Base-by-base conservation (phyloP, 2,329 filamentous ascomycete species). In the Botrytis cinerea region DNA sequence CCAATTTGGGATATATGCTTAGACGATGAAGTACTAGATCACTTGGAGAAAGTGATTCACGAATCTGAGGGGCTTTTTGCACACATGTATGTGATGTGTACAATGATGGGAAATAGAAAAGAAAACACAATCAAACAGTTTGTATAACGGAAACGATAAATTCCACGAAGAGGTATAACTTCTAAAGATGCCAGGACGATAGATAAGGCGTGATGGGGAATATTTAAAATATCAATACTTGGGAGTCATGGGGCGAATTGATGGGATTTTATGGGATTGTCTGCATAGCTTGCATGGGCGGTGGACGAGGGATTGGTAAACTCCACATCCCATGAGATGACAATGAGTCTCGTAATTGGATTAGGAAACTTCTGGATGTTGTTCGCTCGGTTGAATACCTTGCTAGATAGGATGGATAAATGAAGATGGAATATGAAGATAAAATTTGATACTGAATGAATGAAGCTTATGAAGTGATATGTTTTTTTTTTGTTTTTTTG, bases 1-100 rank as follows among this genome's bases (percentile, higher is more conserved):
- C 81, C 2, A 78, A 82, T 75, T 74, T 83, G 25, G 78, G 78
- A 20, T 83, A 82, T 75, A 83, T 83, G 81, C 73, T 82, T 22
- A 77, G 75, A 45, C 76, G 76, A 62, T 80, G 35, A 68, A 20
- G 25, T 38, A 40, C 16, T n/a, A 8, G 7, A 25, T n/a, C 18
- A n/a, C 38, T 57, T 20, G 28, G n/a, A n/a, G 8, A n/a, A 43
- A 32, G 38, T 32, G 5, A 20, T 8, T 16, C 3, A 40, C 20
- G 18, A 57, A 43, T 20, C 48, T 18, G 5, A 22, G 18, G 20
- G 40, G 18, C n/a, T 18, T 40, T 16, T 57, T n/a, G 20, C 18
- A 32, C 45, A 46, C 18, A 22, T 46, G 20, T 25, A 18, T 43
- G 28, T 35, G 45, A 18, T 18, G 28, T 35, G 45, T 57, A 57